Evolutionary conservation across 495 filamentous ascomycete genomes (phyloP).

Genomic region (Podospora didyma): DNA sequence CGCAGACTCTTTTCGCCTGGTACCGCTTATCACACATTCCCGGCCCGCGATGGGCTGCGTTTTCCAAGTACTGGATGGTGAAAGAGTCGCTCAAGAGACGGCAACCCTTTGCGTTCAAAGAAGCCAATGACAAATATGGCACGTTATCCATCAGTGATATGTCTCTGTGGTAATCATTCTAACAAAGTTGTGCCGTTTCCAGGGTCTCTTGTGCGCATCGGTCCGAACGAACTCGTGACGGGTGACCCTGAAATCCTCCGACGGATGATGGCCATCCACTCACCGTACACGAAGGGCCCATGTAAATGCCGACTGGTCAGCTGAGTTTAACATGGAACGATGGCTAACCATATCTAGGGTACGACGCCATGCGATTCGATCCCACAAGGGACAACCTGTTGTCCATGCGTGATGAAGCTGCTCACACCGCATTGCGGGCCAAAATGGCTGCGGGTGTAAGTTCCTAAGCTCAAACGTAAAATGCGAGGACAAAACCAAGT

Average conservation of each 20-base stretch:
- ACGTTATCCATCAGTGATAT: conserved; percentile 16
- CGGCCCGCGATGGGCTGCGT: conserved; percentile 18
- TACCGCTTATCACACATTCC: conserved; percentile 23
- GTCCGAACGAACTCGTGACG: conserved; percentile 24
- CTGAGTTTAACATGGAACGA: too few relatives aligned
- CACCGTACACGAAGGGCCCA: conserved; percentile 17
- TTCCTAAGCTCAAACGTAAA: conserved; percentile 18
- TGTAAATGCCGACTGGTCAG: not conserved
- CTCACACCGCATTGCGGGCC: conserved; percentile 27
- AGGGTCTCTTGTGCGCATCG: conserved; percentile 20
- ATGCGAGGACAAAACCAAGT: not conserved
- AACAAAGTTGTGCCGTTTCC: too few relatives aligned
- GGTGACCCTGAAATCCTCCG: conserved; percentile 39
- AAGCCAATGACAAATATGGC: conserved; percentile 21
- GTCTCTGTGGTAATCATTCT: conserved; percentile 22
- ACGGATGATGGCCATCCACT: conserved; percentile 33
- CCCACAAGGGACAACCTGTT: conserved; percentile 39
- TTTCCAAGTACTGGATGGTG: conserved; percentile 23
- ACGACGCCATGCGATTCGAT: conserved; percentile 39
- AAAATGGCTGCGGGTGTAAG: conserved; percentile 26
- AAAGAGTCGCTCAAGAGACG: conserved; percentile 12
- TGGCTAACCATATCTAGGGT: conserved; percentile 30
- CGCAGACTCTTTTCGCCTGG: conserved; percentile 6
- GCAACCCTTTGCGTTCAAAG: conserved; percentile 13
- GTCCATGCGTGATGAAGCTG: conserved; percentile 19